These are phyloP conservation scores for Debaryomyces hansenii DNA, from an alignment of 805 yeast species.

Conservation along the genomic window DNA sequence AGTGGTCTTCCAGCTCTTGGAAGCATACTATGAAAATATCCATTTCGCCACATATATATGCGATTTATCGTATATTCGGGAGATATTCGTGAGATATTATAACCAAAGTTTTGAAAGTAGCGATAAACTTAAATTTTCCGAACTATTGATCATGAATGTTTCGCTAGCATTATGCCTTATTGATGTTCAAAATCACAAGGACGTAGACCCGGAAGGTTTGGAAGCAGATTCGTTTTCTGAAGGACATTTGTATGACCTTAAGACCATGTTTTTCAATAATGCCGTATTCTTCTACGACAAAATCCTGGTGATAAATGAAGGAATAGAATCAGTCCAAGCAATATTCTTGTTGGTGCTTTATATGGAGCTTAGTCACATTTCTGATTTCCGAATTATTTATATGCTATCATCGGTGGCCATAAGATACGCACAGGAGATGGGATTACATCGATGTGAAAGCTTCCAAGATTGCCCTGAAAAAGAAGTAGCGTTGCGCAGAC, in stretches of 20 bases:
- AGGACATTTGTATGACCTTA: slow-evolving; percentile 13
- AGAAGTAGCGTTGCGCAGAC: slow-evolving; percentile 15
- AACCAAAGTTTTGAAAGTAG: not conserved
- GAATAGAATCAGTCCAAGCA: slow-evolving; percentile 49
- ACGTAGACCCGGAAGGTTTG: not conserved
- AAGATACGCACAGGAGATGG: slow-evolving; percentile 30
- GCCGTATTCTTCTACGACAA: slow-evolving; percentile 54
- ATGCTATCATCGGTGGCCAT: slow-evolving; percentile 32
- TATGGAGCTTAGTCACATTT: slow-evolving; percentile 24
- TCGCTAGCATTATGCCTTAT: slow-evolving; percentile 24
- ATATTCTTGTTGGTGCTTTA: slow-evolving; percentile 45
- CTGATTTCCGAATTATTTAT: slow-evolving; percentile 27
- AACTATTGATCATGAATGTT: slow-evolving; percentile 32
- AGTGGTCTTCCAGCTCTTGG: slow-evolving; percentile 26
- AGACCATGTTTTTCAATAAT: slow-evolving; percentile 17
- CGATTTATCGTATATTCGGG: slow-evolving; percentile 9
- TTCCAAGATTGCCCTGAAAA: slow-evolving; percentile 8
- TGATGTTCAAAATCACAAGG: slow-evolving; percentile 10
- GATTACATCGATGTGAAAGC: slow-evolving; percentile 23
- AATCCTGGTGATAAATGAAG: slow-evolving; percentile 47
- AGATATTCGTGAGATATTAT: slow-evolving; percentile 26
- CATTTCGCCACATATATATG: slow-evolving; percentile 16
- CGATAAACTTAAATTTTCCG: slow-evolving; percentile 21
- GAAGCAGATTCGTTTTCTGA: slow-evolving; percentile 6
- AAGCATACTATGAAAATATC: slow-evolving; percentile 15